phyloP scores from a whole-genome alignment of 352 stramenopile genomes.

The Globisporangium mamillatum region DNA sequence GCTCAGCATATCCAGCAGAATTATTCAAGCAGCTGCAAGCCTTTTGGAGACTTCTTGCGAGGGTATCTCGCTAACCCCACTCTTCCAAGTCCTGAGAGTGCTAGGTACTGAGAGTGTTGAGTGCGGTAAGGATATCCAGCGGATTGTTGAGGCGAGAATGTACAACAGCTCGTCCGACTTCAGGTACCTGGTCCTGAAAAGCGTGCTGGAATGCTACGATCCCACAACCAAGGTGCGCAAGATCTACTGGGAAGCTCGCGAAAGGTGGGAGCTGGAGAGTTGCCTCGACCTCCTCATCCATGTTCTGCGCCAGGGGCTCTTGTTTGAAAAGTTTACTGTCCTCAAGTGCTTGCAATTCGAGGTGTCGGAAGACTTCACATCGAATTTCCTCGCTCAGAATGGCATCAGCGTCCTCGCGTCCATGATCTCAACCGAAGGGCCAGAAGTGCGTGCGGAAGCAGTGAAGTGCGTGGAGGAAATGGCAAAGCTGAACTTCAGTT shows the following conservation, averaged over 20 bases:
- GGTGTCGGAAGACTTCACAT: background rate
- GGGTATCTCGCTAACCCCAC: background rate
- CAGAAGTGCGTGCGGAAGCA: background rate
- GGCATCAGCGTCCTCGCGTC: background rate
- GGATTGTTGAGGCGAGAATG: background rate
- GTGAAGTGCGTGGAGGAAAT: background rate
- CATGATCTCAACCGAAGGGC: background rate
- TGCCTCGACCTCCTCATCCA: background rate
- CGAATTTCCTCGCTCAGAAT: background rate
- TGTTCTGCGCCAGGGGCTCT: background rate
- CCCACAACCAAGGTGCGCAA: background rate
- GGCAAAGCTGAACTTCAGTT: background rate
- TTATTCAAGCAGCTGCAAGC: background rate
- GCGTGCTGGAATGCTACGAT: background rate
- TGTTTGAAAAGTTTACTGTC: background rate
- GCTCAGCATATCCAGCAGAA: background rate
- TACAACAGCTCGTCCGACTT: background rate
- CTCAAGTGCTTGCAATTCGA: conserved; percentile 1
- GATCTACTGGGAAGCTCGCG: background rate
- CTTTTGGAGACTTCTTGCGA: background rate
- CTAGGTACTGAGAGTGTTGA: background rate
- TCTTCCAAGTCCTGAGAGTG: background rate
- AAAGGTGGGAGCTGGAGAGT: background rate
- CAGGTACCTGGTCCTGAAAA: background rate
- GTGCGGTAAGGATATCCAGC: background rate